phyloP scores from a whole-genome alignment of 2,329 filamentous ascomycete genomes.

The Dichotomopilus funicola region DNA sequence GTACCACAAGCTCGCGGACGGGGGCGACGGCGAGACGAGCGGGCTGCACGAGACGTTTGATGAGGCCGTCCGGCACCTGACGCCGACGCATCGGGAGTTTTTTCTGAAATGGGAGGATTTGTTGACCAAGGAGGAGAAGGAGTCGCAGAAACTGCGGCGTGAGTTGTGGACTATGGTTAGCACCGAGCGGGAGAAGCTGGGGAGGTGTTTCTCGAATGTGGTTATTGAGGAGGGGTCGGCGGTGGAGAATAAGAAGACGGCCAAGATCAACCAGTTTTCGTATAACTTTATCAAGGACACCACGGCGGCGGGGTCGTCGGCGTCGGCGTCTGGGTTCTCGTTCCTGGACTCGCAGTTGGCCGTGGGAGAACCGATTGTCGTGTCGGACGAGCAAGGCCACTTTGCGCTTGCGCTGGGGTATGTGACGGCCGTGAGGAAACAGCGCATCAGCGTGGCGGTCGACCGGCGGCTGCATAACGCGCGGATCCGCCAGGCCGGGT shows the following conservation, averaged over 20 bases:
- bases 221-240: conserved; percentile 73
- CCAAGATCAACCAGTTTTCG: conserved; percentile 84
- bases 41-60: conserved; percentile 77
- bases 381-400: conserved; percentile 91
- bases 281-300: conserved; percentile 78
- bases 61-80: conserved; percentile 72
- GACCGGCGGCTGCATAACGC: conserved; percentile 86
- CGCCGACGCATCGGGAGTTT: conserved; percentile 67
- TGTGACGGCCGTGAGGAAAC: conserved; percentile 68
- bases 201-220: conserved; percentile 84
- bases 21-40: conserved; percentile 73
- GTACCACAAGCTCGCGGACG: conserved; percentile 85
- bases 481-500: conserved; percentile 66
- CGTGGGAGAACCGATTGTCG: conserved; percentile 86
- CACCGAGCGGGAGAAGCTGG: conserved; percentile 75
- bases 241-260: conserved; percentile 59
- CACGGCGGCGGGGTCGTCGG: conserved; percentile 56
- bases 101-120: conserved; percentile 93
- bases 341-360: conserved; percentile 87
- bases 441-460: conserved; percentile 78
- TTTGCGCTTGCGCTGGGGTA: conserved; percentile 93
- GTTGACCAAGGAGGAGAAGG: conserved; percentile 89
- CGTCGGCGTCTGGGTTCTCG: conserved; percentile 55
- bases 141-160: conserved; percentile 75
- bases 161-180: conserved; percentile 97